Evolutionary conservation across 768 basidiomycete species (phyloP), one percentile per base, ranked within the genome.

Genomic region (Lactarius akahatsu): DNA sequence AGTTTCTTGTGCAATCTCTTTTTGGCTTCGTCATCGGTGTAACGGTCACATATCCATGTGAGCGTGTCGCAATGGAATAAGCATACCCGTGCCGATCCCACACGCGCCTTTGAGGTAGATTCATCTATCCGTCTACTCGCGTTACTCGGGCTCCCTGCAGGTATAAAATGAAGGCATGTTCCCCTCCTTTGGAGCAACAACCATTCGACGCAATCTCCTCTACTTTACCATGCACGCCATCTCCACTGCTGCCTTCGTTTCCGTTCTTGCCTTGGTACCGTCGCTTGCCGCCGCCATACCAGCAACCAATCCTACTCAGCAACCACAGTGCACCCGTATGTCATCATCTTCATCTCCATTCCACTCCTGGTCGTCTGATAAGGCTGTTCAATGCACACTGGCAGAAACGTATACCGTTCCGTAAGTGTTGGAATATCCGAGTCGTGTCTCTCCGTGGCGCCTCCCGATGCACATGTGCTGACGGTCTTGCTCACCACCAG

Each of bases 211-310:
- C 20, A 61, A 7, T 1, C 0, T 30, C 4, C 30, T 57, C 40
- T 15, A 15, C 47, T 6, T 13, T 20, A 59, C 8, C 50, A 66
- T 66, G 65, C 28, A 57, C 36, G 36, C 26, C 40, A 18, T 58
- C 45, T 52, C 47, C 36, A 34, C 60, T 52, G n/a, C 45, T 50
- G 32, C 26, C 20, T 15, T 54, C 16, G n/a, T 65, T 43, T 55
- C 63, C 28, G 50, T 43, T 30, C 57, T 67, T n/a, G 40, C 58
- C 30, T 47, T 66, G 36, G 18, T 18, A 18, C 36, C 64, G 15
- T 18, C 45, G 0, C 28, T 65, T 41, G 45, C 52, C 23, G 34
- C 41, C 13, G 36, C 36, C 7, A 38, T 38, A 13, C 36, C 36
- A 13, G 36, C 11, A 38, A 38, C 36, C 11, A 7, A 3, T 4